phyloP scores from a whole-genome alignment of 1,139 yeast genomes.

The Keqinozyma sinolaborantium region DNA sequence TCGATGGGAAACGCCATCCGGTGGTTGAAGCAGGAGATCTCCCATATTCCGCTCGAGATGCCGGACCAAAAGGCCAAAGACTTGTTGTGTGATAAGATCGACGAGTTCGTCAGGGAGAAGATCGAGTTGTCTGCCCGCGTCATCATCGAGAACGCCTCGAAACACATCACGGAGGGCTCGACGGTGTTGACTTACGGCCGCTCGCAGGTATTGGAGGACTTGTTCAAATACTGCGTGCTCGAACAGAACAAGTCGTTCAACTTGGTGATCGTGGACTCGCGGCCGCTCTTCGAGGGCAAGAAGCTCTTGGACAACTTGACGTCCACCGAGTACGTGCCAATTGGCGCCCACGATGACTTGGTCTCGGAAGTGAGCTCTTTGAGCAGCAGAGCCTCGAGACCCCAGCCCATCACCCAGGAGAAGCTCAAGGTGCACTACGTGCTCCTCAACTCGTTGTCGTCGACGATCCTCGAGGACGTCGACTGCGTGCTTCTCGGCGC shows the following conservation, averaged over 20 bases:
- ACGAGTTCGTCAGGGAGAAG: constrained; percentile 78
- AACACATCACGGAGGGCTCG: constrained; percentile 72
- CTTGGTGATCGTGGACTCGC: constrained; percentile 88
- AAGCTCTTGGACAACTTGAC: constrained; percentile 59
- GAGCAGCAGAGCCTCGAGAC: constrained; percentile 11
- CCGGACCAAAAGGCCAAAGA: constrained; percentile 72
- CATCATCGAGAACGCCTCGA: constrained; percentile 77
- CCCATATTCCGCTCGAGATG: constrained; percentile 68
- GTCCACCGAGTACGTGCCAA: constrained; percentile 24
- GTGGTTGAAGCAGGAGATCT: constrained; percentile 93
- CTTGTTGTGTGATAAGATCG: constrained; percentile 65
- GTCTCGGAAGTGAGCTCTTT: constrained; percentile 47
- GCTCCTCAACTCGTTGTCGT: constrained; percentile 72
- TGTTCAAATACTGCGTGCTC: constrained; percentile 66
- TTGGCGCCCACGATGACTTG: constrained; percentile 26
- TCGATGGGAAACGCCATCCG: constrained; percentile 98
- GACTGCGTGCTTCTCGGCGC: constrained; percentile 94
- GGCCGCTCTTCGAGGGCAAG: constrained; percentile 94
- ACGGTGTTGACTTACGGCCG: constrained; percentile 87
- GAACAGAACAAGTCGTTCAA: constrained; percentile 66
- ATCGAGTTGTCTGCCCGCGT: constrained; percentile 80
- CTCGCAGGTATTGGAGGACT: constrained; percentile 76
- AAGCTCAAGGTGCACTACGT: constrained; percentile 53
- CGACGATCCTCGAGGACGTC: constrained; percentile 73
- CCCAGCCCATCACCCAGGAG: constrained; percentile 31